phyloP scores from a whole-genome alignment of 192 early-diverging fungal genomes.

The Coemansia sp. region DNA sequence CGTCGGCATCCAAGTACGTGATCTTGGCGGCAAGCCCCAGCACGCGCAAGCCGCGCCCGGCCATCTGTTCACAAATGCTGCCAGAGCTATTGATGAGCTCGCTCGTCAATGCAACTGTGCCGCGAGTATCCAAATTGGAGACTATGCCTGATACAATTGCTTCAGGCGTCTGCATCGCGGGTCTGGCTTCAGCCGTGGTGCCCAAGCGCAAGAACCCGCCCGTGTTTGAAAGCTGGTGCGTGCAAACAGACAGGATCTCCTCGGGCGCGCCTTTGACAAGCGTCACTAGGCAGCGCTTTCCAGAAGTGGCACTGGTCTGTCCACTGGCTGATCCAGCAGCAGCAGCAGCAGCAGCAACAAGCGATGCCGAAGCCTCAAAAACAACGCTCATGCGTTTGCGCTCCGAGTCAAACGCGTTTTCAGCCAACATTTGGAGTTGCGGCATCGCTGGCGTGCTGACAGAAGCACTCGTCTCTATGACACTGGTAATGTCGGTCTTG shows the following conservation, averaged over 20 bases:
- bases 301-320: neutral
- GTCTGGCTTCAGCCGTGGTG: slow-evolving; percentile 18
- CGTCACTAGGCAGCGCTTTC: slow-evolving; percentile 57
- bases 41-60: slow-evolving; percentile 82
- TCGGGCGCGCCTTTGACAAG: slow-evolving; percentile 94
- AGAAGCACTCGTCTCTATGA: neutral
- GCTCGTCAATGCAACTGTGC: slow-evolving; percentile 34
- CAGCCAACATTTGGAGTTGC: slow-evolving; percentile 61
- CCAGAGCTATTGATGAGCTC: slow-evolving; percentile 29
- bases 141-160: slow-evolving; percentile 24
- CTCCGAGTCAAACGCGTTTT: slow-evolving; percentile 92
- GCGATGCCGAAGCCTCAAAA: slow-evolving; percentile 48
- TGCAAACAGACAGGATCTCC: slow-evolving; percentile 68
- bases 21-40: slow-evolving; percentile 81
- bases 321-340: neutral
- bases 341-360: neutral
- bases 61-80: slow-evolving; percentile 67
- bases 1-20: slow-evolving; percentile 58
- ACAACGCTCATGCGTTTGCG: slow-evolving; percentile 94
- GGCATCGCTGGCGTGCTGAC: neutral
- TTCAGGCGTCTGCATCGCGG: slow-evolving; percentile 9
- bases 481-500: slow-evolving; percentile 40
- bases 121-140: slow-evolving; percentile 29
- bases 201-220: slow-evolving; percentile 36
- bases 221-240: slow-evolving; percentile 28